Conservation (phyloP, 495 filamentous ascomycete species). For the Penicillium cinerascens region DNA sequence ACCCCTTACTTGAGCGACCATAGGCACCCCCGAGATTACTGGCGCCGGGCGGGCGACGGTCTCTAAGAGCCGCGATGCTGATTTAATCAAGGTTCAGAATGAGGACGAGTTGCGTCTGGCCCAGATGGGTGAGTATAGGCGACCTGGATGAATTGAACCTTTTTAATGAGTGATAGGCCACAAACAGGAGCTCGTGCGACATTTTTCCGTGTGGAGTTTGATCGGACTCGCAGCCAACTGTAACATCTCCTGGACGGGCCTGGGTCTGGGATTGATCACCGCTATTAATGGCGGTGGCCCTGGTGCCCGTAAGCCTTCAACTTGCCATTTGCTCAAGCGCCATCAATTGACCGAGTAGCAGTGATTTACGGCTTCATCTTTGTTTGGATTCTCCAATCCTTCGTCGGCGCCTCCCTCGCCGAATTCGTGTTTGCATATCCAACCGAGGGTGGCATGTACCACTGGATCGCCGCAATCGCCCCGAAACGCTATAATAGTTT, state of each 20-base stretch:
- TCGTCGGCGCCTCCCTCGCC: constrained; percentile 50
- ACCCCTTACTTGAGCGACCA: background rate
- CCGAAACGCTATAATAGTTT: constrained; percentile 37
- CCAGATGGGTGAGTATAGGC: constrained; percentile 36
- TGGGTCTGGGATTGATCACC: constrained; percentile 39
- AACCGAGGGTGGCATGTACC: constrained; percentile 51
- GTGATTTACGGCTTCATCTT: constrained; percentile 45
- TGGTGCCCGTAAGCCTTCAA: constrained; percentile 26
- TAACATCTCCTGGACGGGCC: constrained; percentile 43
- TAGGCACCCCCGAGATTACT: constrained; percentile 10
- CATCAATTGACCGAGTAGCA: constrained; percentile 1
- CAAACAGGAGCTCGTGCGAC: constrained; percentile 37
- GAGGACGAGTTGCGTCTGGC: constrained; percentile 40
- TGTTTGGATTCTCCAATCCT: constrained; percentile 47
- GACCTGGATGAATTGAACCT: background rate
- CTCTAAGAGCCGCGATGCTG: background rate
- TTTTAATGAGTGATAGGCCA: constrained; percentile 27
- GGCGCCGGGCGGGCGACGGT: background rate
- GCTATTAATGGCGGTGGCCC: constrained; percentile 40
- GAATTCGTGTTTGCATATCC: constrained; percentile 54
- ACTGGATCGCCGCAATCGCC: constrained; percentile 53
- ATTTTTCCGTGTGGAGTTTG: constrained; percentile 39
- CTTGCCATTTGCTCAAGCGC: background rate
- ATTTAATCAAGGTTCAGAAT: constrained; percentile 23
- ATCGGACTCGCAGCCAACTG: constrained; percentile 40